These are phyloP conservation scores for Erodium texanum DNA, from an alignment of 441 rosid species.

Conservation along the genomic window DNA sequence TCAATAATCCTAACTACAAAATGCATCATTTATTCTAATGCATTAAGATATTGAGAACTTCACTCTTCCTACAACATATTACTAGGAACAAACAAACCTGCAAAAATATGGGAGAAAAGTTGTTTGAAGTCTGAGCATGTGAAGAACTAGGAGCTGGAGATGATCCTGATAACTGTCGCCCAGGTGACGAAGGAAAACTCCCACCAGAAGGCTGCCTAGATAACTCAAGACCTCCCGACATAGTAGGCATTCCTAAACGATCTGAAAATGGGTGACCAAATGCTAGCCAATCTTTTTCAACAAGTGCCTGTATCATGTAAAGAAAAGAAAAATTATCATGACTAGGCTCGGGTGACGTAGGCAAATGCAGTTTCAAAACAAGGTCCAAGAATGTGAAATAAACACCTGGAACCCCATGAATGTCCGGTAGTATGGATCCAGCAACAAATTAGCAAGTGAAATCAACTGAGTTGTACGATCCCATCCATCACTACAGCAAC, in stretches of 20 bases:
- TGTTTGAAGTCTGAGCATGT: constrained; percentile 54
- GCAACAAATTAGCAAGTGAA: constrained; percentile 85
- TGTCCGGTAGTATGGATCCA: constrained; percentile 93
- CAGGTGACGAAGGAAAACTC: constrained; percentile 60
- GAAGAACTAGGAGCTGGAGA: constrained; percentile 71
- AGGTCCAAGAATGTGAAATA: not conserved
- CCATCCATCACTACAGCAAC: constrained; percentile 87
- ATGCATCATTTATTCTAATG: too few species aligned
- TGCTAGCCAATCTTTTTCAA: constrained; percentile 98
- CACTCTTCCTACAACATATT: too few species aligned
- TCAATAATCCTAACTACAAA: too few species aligned
- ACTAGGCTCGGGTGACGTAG: not conserved
- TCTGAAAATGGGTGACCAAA: constrained; percentile 98
- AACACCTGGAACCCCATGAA: constrained; percentile 91
- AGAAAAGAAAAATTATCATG: not conserved
- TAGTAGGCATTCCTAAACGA: constrained; percentile 79
- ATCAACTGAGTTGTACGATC: constrained; percentile 97
- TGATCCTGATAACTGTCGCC: constrained; percentile 63
- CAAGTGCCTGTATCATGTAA: constrained; percentile 48
- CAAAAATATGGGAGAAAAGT: constrained; percentile 90
- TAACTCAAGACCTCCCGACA: constrained; percentile 59
- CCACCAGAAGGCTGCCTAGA: constrained; percentile 71
- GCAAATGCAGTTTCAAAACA: not conserved
- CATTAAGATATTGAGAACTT: too few species aligned
- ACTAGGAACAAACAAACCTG: constrained; percentile 41